Evolutionary conservation across 2,329 filamentous ascomycete species (phyloP).

Genomic region (Xylariaceae sp.): DNA sequence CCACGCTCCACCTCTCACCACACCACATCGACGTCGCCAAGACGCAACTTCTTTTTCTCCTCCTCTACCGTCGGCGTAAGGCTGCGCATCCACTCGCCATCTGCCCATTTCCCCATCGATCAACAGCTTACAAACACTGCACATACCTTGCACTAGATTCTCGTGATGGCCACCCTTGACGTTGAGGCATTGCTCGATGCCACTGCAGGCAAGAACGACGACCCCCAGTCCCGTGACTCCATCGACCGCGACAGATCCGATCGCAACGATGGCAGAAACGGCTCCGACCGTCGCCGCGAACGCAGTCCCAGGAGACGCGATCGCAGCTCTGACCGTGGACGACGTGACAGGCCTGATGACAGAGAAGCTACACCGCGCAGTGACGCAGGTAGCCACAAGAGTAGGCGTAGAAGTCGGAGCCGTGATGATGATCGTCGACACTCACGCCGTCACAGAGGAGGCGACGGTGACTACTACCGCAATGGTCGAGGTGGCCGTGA

Average conservation of each 20-base stretch:
- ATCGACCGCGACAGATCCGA: conserved; percentile 55
- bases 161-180: conserved; percentile 54
- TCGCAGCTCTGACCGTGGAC: conserved; percentile 53
- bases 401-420: conserved; percentile 75
- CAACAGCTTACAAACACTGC: neutral
- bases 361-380: conserved; percentile 66
- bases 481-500: conserved; percentile 53
- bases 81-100: too few relatives aligned
- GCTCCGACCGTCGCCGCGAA: conserved; percentile 51
- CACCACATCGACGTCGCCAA: neutral
- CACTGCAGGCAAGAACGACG: conserved; percentile 60
- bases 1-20: too few relatives aligned
- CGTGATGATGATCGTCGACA: conserved; percentile 71
- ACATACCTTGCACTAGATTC: conserved; percentile 2
- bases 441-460: conserved; percentile 66
- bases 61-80: too few relatives aligned
- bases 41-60: neutral
- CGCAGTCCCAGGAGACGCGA: conserved; percentile 45
- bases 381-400: conserved; percentile 76
- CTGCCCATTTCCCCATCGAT: neutral
- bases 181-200: conserved; percentile 90
- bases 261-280: conserved; percentile 45
- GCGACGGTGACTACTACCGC: conserved; percentile 68
- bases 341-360: conserved; percentile 52
- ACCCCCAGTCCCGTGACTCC: conserved; percentile 47